phyloP scores from a whole-genome alignment of 2,329 filamentous ascomycete genomes.

The Ceratocystiopsis minuta region DNA sequence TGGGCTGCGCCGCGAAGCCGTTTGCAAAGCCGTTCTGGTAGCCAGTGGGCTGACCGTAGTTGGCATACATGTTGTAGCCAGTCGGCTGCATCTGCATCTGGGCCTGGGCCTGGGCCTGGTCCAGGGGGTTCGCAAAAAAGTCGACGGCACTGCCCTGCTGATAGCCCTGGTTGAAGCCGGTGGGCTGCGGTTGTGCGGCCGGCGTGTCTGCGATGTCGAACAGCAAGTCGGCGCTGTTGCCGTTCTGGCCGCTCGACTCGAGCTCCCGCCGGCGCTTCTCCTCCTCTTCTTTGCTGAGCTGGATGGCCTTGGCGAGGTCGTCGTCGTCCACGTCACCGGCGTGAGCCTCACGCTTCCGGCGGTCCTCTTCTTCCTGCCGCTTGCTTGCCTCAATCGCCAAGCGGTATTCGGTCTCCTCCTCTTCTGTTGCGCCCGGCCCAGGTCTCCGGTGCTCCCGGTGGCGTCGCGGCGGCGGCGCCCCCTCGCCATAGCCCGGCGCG shows the following conservation, averaged over 20 bases:
- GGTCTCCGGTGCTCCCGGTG: constrained; percentile 28
- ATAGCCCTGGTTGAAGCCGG: constrained; percentile 90
- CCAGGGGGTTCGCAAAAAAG: constrained; percentile 91
- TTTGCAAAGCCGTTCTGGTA: constrained; percentile 42
- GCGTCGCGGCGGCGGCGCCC: constrained; percentile 20
- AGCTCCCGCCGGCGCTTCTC: constrained; percentile 73
- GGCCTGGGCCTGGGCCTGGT: constrained; percentile 48
- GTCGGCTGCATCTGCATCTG: constrained; percentile 66
- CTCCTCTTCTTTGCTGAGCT: constrained; percentile 86
- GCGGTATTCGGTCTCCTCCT: constrained; percentile 80
- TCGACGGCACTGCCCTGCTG: constrained; percentile 93
- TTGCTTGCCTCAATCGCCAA: constrained; percentile 91
- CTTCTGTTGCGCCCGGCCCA: constrained; percentile 34
- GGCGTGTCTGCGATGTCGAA: constrained; percentile 52
- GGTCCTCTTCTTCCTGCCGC: constrained; percentile 82
- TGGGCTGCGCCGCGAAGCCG: constrained; percentile 48
- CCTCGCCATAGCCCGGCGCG: constrained; percentile 25
- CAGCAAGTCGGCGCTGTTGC: constrained; percentile 36
- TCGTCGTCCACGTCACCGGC: constrained; percentile 49
- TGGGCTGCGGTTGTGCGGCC: constrained; percentile 42
- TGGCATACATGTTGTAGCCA: constrained; percentile 44
- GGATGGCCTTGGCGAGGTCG: constrained; percentile 86
- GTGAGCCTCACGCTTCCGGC: constrained; percentile 49
- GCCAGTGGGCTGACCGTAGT: constrained; percentile 31
- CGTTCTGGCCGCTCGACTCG: constrained; percentile 40